Base-by-base conservation (phyloP, 2,329 filamentous ascomycete species). In the Spiromastix sp. region DNA sequence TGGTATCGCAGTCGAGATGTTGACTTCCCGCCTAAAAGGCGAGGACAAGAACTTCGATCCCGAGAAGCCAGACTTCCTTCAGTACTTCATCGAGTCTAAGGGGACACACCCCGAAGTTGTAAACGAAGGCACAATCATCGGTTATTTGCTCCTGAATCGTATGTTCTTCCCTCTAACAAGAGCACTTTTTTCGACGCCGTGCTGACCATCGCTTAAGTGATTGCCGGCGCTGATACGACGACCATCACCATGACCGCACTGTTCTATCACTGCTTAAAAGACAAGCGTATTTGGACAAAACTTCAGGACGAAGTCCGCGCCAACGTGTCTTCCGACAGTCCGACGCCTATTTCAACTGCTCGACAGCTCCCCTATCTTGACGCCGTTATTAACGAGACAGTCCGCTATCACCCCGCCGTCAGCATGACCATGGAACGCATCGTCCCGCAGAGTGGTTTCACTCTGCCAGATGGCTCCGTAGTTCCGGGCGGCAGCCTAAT, bases 301-400 rank as follows among this genome's bases (percentile, higher is more conserved):
- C 42, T 53, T 9, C 31, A 26, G 8, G 9, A 34, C 5, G 50
- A 51, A 32, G 30, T 52, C 8, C 22, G 10, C 12, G 22, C 22
- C 10, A 12, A 10, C 12, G 22, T 10, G 22, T 10, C 12, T 5
- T n/a, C n/a, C n/a, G n/a, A n/a, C n/a, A n/a, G n/a, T n/a, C 41
- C 41, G 10, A 10, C 22, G 3, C 5, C 4, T 25, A 4, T 25
- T 25, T 25, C 10, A 16, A 19, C 38, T 0, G 44, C 50, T 12
- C 42, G 43, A 5, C 35, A 38, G 6, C 34, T 52, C 1, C 48
- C 50, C 0, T 72, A 72, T 45, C 60, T 75, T 7, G 58, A 67
- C 28, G 70, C 70, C 3, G 63, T 70, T 2, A 58, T 75, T 13
- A 66, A 63, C 13, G 73, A 77, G 48, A 56, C 64, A 1, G 51